A percentile compares a stretch with the other conserved stretches of the same genome.
Conservation (phyloP, 768 basidiomycete species). For the Calocybe indica region DNA sequence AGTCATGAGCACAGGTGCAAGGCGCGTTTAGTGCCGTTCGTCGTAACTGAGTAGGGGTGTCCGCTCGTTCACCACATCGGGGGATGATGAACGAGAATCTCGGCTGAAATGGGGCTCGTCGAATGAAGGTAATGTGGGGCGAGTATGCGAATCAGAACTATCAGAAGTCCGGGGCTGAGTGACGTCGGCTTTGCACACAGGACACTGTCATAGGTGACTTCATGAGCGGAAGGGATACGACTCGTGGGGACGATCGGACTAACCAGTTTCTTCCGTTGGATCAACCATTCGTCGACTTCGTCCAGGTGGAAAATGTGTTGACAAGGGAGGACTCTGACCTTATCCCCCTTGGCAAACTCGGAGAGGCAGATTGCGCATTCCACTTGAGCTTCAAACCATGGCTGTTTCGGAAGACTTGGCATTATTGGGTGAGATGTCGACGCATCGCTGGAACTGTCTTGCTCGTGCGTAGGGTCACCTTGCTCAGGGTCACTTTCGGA, state of each 20-base stretch:
- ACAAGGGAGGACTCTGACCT: conserved; percentile 88
- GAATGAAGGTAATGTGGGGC: background rate
- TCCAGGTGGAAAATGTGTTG: conserved; percentile 92
- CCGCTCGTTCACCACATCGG: background rate
- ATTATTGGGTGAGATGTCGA: conserved; percentile 33
- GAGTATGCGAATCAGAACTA: conserved; percentile 1
- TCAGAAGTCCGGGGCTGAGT: conserved; percentile 44
- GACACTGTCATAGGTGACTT: conserved; percentile 51
- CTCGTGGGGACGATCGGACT: conserved; percentile 17
- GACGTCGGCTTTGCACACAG: conserved; percentile 89
- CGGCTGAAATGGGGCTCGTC: background rate
- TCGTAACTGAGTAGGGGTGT: conserved; percentile 1
- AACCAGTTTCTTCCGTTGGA: conserved; percentile 89
- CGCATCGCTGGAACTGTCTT: conserved; percentile 19
- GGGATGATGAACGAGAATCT: too few relatives aligned
- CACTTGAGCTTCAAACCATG: conserved; percentile 76
- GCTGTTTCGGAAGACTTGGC: conserved; percentile 28
- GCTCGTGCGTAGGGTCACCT: conserved; percentile 12
- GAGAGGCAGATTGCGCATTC: conserved; percentile 95
- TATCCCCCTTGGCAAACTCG: conserved; percentile 82
- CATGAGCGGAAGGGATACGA: conserved; percentile 3
- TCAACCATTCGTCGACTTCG: conserved; percentile 91
- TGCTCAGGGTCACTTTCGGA: conserved; percentile 18
- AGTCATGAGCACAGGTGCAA: background rate
- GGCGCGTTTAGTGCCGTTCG: background rate